Percentiles rank a stretch among this genome's conserved stretches.
These are phyloP conservation scores for Phytophthora tentaculata DNA, from an alignment of 352 stramenopile genomes.

Conservation along the genomic window DNA sequence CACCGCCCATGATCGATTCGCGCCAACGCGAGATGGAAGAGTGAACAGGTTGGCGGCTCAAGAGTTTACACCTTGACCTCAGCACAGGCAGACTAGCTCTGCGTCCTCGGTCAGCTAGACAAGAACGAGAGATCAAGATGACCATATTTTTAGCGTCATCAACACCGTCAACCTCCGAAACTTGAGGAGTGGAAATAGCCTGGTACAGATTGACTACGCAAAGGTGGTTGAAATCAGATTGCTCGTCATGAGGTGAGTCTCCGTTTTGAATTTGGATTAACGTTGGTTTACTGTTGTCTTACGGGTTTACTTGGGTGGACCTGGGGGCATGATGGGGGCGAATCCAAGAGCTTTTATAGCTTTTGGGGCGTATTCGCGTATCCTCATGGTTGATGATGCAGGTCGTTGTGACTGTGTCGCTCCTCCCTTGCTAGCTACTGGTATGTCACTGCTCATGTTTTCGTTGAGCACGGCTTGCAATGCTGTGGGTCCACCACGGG, in stretches of 20 bases:
- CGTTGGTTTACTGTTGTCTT: neutral
- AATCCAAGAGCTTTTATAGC: constrained; percentile 78
- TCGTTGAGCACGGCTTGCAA: constrained; percentile 76
- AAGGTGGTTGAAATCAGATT: neutral
- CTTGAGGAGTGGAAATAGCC: constrained; percentile 26
- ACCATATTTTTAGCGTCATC: constrained; percentile 34
- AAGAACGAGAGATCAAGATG: constrained; percentile 3
- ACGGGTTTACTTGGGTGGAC: neutral
- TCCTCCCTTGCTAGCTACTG: neutral
- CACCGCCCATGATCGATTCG: constrained; percentile 44
- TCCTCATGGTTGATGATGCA: constrained; percentile 70
- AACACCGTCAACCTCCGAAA: neutral
- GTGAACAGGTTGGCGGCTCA: constrained; percentile 5
- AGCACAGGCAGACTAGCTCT: neutral
- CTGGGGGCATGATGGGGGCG: constrained; percentile 38
- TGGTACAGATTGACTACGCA: constrained; percentile 1
- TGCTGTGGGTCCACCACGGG: constrained; percentile 55
- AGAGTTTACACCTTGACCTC: constrained; percentile 15
- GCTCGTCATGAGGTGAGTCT: neutral
- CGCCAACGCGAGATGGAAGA: constrained; percentile 14
- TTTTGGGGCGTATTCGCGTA: constrained; percentile 80
- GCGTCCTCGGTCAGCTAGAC: constrained; percentile 15
- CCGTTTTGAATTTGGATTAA: neutral
- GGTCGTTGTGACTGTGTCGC: constrained; percentile 9
- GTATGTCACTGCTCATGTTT: constrained; percentile 24